These are phyloP conservation scores for Lagenidium sp. DNA, from an alignment of 352 stramenopile genomes.

Conservation along the genomic window DNA sequence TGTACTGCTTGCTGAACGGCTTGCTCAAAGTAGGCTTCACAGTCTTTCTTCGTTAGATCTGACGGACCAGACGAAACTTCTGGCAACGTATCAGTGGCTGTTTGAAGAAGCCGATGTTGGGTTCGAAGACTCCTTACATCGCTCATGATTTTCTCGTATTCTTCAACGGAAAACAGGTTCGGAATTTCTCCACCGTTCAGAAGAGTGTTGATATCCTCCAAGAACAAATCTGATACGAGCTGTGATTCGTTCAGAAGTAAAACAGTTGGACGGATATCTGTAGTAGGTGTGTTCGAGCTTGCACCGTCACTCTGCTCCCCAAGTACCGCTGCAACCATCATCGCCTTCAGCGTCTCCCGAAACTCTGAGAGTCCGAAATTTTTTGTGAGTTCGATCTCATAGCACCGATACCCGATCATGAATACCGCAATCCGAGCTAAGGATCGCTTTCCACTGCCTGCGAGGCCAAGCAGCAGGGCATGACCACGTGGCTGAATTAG, in stretches of 20 bases:
- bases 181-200: slow-evolving; percentile 80
- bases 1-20: slow-evolving; percentile 82
- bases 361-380: slow-evolving; percentile 83
- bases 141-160: slow-evolving; percentile 74
- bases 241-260: slow-evolving; percentile 82
- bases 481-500: slow-evolving; percentile 82
- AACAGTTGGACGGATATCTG: slow-evolving; percentile 27
- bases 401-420: slow-evolving; percentile 57
- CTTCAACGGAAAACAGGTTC: slow-evolving; percentile 79
- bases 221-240: slow-evolving; percentile 72
- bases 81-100: not conserved
- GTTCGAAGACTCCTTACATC: slow-evolving; percentile 33
- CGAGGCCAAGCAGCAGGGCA: slow-evolving; percentile 81
- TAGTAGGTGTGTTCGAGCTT: too few relatives aligned
- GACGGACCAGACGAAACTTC: too few relatives aligned
- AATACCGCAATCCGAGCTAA: slow-evolving; percentile 71
- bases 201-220: slow-evolving; percentile 88
- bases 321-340: slow-evolving; percentile 38
- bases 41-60: slow-evolving; percentile 48
- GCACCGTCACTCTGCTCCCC: too few relatives aligned
- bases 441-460: slow-evolving; percentile 77
- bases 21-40: slow-evolving; percentile 75
- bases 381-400: slow-evolving; percentile 83
- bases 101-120: not conserved
- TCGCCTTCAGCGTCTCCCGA: slow-evolving; percentile 75